Base-by-base conservation (phyloP, 139 green algal genomes). In the Chlorella vulgaris region DNA sequence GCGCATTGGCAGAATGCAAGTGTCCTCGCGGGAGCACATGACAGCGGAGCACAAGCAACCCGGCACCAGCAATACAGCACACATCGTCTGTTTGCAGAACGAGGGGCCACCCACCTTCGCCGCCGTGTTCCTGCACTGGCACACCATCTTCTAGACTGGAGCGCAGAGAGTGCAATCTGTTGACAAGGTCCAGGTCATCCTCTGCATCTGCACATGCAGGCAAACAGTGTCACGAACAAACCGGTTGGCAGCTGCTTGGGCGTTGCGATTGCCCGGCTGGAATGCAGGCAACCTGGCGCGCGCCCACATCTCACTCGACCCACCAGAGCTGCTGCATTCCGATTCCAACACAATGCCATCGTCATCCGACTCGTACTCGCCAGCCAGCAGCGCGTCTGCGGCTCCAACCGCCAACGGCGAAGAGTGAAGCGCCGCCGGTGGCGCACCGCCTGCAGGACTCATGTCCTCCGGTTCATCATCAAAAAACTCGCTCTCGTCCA, bases 401-500 rank as follows among this genome's bases (percentile, higher is more conserved):
- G 31, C 35, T 4, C 26, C 3, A 6, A 61, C 21, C 77, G 66
- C 38, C 15, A 38, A 7, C n/a, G 66, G 39, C 67, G 35, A 35
- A 5, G 39, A n/a, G 33, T n/a, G 65, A 7, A 63, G 51, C 21
- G 21, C 38, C 38, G n/a, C 19, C 8, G 36, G 40, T 18, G 65
- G 18, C 26, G 26, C 7, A 28, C 24, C 67, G 22, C 24, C 35
- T 31, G 5, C 35, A 29, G 26, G 38, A 22, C 33, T 39, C 29
- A 74, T 51, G 60, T 53, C 51, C 28, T 55, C 36, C 42, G 31
- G 10, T 0, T 80, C 60, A 24, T 80, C 39, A 13, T 84, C 80
- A 43, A 84, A 84, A 8, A 84, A 28, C 26, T 84, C 53, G 53
- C 69, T 81, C 47, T 84, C 80, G 2, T 84, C 80, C 18, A 84